These are phyloP conservation scores for Rhododendron henanense DNA, from an alignment of 148 eudicot genomes.

Conservation along the genomic window DNA sequence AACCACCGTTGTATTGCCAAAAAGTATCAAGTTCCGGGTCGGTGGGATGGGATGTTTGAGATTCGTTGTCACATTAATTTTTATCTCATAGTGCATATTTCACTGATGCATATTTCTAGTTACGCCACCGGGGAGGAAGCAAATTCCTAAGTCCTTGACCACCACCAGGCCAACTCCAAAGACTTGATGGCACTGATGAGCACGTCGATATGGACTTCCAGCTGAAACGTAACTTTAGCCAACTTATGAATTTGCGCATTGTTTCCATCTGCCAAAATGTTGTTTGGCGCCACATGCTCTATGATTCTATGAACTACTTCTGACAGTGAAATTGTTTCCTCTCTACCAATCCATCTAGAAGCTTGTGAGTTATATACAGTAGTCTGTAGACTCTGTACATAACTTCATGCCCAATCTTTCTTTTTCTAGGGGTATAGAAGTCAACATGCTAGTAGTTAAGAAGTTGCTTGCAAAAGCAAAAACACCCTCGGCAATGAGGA, in stretches of 20 bases:
- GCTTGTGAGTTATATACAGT: not conserved
- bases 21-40: too few species aligned
- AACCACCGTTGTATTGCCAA: too few species aligned
- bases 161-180: too few species aligned
- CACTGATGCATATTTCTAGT: too few species aligned
- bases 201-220: too few species aligned
- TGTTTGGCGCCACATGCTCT: not conserved
- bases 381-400: not conserved
- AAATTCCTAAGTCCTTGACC: too few species aligned
- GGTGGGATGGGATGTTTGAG: too few species aligned
- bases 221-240: too few species aligned
- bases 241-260: not conserved
- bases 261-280: not conserved
- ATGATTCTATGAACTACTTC: constrained; percentile 4
- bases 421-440: not conserved
- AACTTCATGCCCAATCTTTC: not conserved
- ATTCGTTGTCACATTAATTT: too few species aligned
- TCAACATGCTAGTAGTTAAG: not conserved
- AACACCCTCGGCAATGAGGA: constrained; percentile 8
- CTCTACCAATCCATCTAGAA: not conserved
- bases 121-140: too few species aligned
- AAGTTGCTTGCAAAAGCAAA: not conserved
- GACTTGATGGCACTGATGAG: too few species aligned
- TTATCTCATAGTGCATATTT: too few species aligned
- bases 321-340: constrained; percentile 15